A percentile compares a stretch with the other conserved stretches of the same genome.
phyloP scores from a whole-genome alignment of 2,329 filamentous ascomycete species.

The Proliferodiscus dingleyae region DNA sequence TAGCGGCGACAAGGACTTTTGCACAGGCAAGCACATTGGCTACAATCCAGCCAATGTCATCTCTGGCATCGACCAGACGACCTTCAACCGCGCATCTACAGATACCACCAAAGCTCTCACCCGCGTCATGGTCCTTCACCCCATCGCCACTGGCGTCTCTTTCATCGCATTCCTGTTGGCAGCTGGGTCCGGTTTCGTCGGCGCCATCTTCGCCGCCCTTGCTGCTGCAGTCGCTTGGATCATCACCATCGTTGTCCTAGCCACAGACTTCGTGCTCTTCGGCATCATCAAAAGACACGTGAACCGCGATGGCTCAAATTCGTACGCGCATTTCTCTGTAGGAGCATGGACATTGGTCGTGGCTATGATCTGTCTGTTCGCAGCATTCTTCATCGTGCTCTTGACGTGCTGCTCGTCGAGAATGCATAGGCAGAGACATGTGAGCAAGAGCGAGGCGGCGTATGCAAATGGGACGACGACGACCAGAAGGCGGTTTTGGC shows the following conservation, averaged over 20 bases:
- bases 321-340: conserved; percentile 44
- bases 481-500: conserved; percentile 17
- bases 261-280: conserved; percentile 55
- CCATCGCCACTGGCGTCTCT: conserved; percentile 50
- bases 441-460: conserved; percentile 13
- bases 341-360: conserved; percentile 57
- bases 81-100: conserved; percentile 39
- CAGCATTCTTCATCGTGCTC: conserved; percentile 54
- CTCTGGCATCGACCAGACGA: conserved; percentile 30
- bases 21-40: conserved; percentile 46
- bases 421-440: conserved; percentile 13
- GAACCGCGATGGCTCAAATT: conserved; percentile 39
- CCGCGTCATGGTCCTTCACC: conserved; percentile 57
- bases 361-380: conserved; percentile 48
- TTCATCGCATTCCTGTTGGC: conserved; percentile 56
- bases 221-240: conserved; percentile 47
- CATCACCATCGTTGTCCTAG: conserved; percentile 43
- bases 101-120: conserved; percentile 47
- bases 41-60: conserved; percentile 50
- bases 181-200: conserved; percentile 45
- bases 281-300: conserved; percentile 48
- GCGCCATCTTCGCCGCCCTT: conserved; percentile 47
- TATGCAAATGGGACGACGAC: conserved; percentile 14
- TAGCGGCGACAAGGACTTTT: conserved; percentile 38
- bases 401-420: conserved; percentile 53